Evolutionary conservation across 306 rosid species (phyloP).

Genomic region (Cucurbita moschata): DNA sequence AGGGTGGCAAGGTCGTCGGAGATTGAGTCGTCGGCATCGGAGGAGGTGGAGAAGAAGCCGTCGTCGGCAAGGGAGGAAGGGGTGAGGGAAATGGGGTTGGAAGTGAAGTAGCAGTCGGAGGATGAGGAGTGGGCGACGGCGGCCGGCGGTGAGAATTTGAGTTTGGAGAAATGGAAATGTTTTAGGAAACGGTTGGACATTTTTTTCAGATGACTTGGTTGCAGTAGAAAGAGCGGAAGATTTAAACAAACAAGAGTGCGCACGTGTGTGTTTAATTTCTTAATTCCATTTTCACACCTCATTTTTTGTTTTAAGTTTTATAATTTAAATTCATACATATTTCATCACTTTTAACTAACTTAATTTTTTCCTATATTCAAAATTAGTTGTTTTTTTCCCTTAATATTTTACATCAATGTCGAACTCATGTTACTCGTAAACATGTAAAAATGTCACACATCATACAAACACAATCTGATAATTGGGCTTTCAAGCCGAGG

Average conservation of each 20-base stretch:
- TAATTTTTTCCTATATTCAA: no score
- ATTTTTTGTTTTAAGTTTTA: no score
- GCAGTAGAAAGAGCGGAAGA: not conserved
- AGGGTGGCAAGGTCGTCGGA: slow-evolving; percentile 47
- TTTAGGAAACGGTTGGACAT: not conserved
- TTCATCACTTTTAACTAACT: no score
- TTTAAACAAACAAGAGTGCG: not conserved
- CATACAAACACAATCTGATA: no score
- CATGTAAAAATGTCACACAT: no score
- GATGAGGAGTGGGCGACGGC: not conserved
- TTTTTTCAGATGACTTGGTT: not conserved
- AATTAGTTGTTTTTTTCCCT: no score
- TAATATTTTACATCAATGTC: no score
- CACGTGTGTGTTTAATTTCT: no score
- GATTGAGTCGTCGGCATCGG: slow-evolving; percentile 8
- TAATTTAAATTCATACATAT: no score
- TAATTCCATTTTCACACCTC: no score
- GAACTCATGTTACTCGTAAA: no score
- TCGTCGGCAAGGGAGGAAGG: not conserved
- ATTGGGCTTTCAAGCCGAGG: no score
- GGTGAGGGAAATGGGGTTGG: slow-evolving; percentile 4
- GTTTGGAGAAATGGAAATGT: slow-evolving; percentile 20
- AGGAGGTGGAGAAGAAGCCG: slow-evolving; percentile 6
- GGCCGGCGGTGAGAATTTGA: slow-evolving; percentile 31
- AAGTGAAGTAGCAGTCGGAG: slow-evolving; percentile 16